Evolutionary conservation across 768 basidiomycete species (phyloP), one percentile per base, ranked within the genome.

Genomic region (Omphalotus guepiniiformis): DNA sequence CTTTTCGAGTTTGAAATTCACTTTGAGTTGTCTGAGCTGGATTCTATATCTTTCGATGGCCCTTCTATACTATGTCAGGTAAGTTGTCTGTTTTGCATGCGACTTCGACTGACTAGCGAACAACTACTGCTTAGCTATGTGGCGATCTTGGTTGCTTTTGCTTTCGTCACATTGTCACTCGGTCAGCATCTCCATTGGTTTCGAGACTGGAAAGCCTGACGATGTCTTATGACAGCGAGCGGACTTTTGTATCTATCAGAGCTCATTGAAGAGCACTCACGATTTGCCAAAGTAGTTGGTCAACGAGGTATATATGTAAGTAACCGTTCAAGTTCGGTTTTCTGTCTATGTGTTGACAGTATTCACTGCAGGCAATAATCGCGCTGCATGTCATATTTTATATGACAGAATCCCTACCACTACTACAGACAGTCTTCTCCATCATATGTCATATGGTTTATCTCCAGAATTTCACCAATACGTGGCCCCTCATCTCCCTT

Each of bases 401-500:
- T 63, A 69, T 88, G 58, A 79, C 81, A 41, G 96, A 99, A 59
- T 73, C 80, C 12, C 78, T 99, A 2, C 95, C 96, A 0, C 57
- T 88, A 15, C 64, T 76, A 30, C 86, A 88, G 50, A 82, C 81
- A 15, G 54, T 75, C 2, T 93, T 97, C 68, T 94, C 92, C 2
- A 75, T 92, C 52, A 40, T 74, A 45, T 94, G 90, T 58, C 96
- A 99, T 57, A 32, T 87, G 47, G 75, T 96, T 50, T 99, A 97
- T 67, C 79, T 93, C 30, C 86, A 88, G 66, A 98, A 97, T 67
- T 96, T 98, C 65, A 89, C 92, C 8, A 56, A 68, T 4, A 74
- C 76, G 19, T 99, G 96, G 95, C 96, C 96, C 1, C 68, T 91
- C 61, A 97, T 99, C 56, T 93, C 91, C 2, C 78, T 99, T 39